Percentiles rank a stretch among this genome's conserved stretches.
phyloP scores from a whole-genome alignment of 495 filamentous ascomycete species.

The Penicillium argentinense region DNA sequence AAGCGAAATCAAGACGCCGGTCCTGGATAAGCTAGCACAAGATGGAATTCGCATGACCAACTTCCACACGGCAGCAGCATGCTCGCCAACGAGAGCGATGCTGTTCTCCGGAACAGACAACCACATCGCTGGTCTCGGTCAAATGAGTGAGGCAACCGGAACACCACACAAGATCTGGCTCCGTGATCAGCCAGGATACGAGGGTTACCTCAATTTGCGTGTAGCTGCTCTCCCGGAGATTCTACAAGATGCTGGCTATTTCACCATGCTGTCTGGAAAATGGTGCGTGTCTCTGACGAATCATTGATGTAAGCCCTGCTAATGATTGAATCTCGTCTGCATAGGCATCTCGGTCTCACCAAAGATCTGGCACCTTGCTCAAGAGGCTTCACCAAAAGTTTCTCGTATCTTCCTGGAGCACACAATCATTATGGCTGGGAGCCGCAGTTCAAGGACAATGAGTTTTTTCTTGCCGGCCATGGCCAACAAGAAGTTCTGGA shows the following conservation, averaged over 20 bases:
- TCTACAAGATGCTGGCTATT: constrained; percentile 50
- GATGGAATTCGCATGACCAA: constrained; percentile 28
- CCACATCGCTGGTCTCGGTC: constrained; percentile 31
- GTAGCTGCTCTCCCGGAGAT: constrained; percentile 53
- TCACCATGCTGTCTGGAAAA: constrained; percentile 54
- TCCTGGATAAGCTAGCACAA: constrained; percentile 26
- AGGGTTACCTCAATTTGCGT: constrained; percentile 54
- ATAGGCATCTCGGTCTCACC: constrained; percentile 11
- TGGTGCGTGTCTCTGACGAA: too few relatives aligned
- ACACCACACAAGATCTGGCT: constrained; percentile 11
- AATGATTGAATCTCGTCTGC: too few relatives aligned
- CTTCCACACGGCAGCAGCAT: constrained; percentile 34
- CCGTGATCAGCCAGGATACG: constrained; percentile 56
- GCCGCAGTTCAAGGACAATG: constrained; percentile 30
- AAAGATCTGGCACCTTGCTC: constrained; percentile 2
- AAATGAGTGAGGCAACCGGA: constrained; percentile 22
- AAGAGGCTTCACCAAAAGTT: constrained; percentile 17
- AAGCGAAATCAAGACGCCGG: constrained; percentile 33
- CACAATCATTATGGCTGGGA: constrained; percentile 52
- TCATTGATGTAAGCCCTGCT: too few relatives aligned
- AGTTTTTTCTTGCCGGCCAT: not conserved
- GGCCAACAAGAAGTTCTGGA: constrained; percentile 8
- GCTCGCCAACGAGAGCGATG: constrained; percentile 37
- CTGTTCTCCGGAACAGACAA: constrained; percentile 55
- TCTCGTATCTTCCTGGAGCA: constrained; percentile 37